Evolutionary conservation across 768 basidiomycete genomes (phyloP).

Genomic region (Russula dissimulans): DNA sequence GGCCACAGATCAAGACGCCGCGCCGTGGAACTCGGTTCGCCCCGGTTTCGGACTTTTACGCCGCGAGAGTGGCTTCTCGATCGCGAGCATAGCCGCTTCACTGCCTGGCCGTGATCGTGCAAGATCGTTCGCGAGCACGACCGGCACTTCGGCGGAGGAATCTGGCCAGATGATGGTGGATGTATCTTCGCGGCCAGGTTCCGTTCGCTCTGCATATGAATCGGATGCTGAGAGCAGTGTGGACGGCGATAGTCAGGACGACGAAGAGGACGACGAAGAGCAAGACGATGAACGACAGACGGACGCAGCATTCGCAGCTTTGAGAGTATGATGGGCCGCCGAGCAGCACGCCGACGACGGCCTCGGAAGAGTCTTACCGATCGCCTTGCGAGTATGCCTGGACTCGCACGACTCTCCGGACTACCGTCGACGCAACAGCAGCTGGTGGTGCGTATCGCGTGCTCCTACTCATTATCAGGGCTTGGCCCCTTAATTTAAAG

Average conservation of each 20-base stretch:
- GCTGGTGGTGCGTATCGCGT: neutral
- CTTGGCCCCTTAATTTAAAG: neutral
- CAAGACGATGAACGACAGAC: slow-evolving; percentile 39
- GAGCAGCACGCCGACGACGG: slow-evolving; percentile 21
- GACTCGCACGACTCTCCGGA: slow-evolving; percentile 35
- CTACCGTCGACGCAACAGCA: slow-evolving; percentile 4
- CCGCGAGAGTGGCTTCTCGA: slow-evolving; percentile 74
- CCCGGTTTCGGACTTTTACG: slow-evolving; percentile 61
- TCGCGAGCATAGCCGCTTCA: slow-evolving; percentile 62
- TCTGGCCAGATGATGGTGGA: slow-evolving; percentile 48
- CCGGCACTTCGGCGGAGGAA: slow-evolving; percentile 27
- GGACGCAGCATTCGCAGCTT: slow-evolving; percentile 77
- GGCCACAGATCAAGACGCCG: slow-evolving; percentile 23
- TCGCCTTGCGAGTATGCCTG: slow-evolving; percentile 71
- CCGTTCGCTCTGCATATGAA: slow-evolving; percentile 29
- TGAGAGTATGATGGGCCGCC: slow-evolving; percentile 64
- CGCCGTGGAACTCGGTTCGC: slow-evolving; percentile 35
- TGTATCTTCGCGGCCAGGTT: slow-evolving; percentile 45
- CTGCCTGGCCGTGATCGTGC: slow-evolving; percentile 47
- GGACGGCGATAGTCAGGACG: slow-evolving; percentile 30
- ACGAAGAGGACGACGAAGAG: slow-evolving; percentile 33
- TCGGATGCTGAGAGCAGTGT: slow-evolving; percentile 28
- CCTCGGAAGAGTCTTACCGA: slow-evolving; percentile 70
- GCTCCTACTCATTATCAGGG: neutral
- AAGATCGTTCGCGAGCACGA: slow-evolving; percentile 22